A percentile compares a stretch with the other conserved stretches of the same genome.
Evolutionary conservation across 2,329 filamentous ascomycete genomes (phyloP).

Genomic region (Niveomyces coronatus): DNA sequence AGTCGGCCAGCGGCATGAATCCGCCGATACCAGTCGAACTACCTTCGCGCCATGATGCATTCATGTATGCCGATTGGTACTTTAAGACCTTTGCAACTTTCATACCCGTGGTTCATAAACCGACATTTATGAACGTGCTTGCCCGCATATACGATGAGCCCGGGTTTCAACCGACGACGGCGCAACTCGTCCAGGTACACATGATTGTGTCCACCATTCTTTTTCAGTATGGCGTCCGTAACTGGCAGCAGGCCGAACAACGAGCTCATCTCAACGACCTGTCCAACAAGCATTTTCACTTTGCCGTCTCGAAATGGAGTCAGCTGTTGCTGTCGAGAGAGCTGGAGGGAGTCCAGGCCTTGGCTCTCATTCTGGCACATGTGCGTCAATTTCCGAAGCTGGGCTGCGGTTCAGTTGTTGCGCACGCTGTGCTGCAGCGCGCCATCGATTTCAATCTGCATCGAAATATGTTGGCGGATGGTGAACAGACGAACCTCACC

Average conservation of each 20-base stretch:
- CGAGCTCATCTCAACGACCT: conserved; percentile 48
- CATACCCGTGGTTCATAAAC: conserved; percentile 66
- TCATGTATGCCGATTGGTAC: conserved; percentile 65
- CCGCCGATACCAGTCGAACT: conserved; percentile 47
- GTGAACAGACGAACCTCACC: conserved; percentile 44
- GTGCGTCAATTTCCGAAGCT: conserved; percentile 72
- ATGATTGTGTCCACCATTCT: conserved; percentile 72
- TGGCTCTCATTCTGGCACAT: conserved; percentile 62
- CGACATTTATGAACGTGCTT: conserved; percentile 56
- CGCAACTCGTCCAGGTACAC: conserved; percentile 62
- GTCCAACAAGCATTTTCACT: conserved; percentile 72
- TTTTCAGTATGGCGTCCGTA: conserved; percentile 66
- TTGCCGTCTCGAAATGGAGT: conserved; percentile 57
- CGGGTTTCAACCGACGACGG: conserved; percentile 47
- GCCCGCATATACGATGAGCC: conserved; percentile 60
- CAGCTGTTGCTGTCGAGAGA: conserved; percentile 52
- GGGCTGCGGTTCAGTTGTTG: conserved; percentile 60
- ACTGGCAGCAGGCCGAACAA: conserved; percentile 44
- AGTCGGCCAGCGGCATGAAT: conserved; percentile 52
- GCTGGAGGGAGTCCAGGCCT: conserved; percentile 59
- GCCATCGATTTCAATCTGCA: conserved; percentile 70
- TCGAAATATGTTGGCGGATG: conserved; percentile 47
- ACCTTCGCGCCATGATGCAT: conserved; percentile 53
- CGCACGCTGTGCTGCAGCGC: conserved; percentile 52
- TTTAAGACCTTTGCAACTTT: conserved; percentile 64